A percentile compares a stretch with the other conserved stretches of the same genome.
phyloP scores from a whole-genome alignment of 805 yeast genomes.

The Candida wancherniae region DNA sequence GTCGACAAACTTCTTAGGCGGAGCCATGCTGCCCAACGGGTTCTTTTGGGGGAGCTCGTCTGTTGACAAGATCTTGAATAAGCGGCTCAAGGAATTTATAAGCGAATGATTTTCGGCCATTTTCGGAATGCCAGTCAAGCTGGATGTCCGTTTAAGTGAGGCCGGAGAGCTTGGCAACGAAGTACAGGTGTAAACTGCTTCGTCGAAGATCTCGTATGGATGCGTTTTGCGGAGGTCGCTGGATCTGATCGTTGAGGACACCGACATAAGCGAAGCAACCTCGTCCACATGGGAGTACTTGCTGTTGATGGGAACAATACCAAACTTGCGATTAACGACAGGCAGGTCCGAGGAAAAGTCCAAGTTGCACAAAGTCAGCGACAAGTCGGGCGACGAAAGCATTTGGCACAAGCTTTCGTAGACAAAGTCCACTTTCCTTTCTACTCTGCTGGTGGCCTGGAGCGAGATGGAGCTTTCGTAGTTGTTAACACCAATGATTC shows the following conservation, averaged over 20 bases:
- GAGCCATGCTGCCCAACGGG: constrained; percentile 7
- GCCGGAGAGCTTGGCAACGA: constrained; percentile 18
- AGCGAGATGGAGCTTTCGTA: constrained; percentile 31
- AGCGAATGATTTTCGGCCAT: constrained; percentile 31
- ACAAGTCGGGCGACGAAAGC: constrained; percentile 1
- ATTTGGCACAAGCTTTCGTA: constrained; percentile 13
- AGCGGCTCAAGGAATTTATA: constrained; percentile 27
- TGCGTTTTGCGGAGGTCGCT: constrained; percentile 46
- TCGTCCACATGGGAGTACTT: constrained; percentile 20
- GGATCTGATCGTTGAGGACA: constrained; percentile 17
- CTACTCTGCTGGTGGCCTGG: constrained; percentile 26
- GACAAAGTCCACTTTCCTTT: constrained; percentile 27
- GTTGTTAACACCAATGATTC: constrained; percentile 44
- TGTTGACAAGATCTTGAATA: constrained; percentile 33
- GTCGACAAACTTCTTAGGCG: constrained; percentile 6
- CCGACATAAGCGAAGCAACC: constrained; percentile 12
- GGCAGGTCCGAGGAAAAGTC: constrained; percentile 36
- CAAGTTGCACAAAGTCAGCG: constrained; percentile 6
- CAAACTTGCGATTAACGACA: constrained; percentile 45
- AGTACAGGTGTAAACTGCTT: constrained; percentile 47
- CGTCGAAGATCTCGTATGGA: constrained; percentile 63
- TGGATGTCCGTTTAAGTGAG: background rate
- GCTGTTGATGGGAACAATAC: constrained; percentile 34
- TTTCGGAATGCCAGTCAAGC: too few species aligned
- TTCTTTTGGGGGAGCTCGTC: constrained; percentile 21